Base-by-base conservation (phyloP, 2,329 filamentous ascomycete genomes). In the Diaporthe sp. region DNA sequence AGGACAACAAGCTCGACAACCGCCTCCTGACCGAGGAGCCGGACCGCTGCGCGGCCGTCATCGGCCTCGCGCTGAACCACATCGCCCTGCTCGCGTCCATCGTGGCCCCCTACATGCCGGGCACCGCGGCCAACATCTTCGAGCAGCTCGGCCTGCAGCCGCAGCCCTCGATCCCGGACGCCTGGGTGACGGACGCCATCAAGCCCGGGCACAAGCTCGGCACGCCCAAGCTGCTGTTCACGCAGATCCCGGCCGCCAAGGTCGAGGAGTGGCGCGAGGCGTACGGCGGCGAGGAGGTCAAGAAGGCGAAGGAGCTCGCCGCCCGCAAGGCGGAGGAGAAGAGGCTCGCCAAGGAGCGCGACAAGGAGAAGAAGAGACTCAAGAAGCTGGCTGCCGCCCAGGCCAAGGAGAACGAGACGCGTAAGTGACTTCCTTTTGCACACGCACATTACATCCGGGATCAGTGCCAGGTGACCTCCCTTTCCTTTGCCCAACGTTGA, bases 41-140 rank as follows among this genome's bases (percentile, higher is more conserved):
- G 0, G 88, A 87, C 68, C 88, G 88, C 49, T 90, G 88, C 76
- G 85, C 86, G 49, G 87, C 88, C 9, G 89, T 91, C n/a, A 88
- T 98, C 72, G 94, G 94, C 73, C 87, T 95, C n/a, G 94, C 93
- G 1, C 88, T 98, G 76, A 97, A 97, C 85, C 91, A 96, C 78
- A 92, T 96, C 72, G 92, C 96, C 81, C 92, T 98, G 44, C 89
- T 98, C 65, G 94, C 95, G 31, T 92, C 91, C 72, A 86, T 98
- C 58, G 90, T 96, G 74, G 91, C 92, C 71, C 96, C 96, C 0
- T 98, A 96, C 85, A 94, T 98, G 88, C 95, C 95, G 55, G 89
- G 89, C n/a, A 96, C 94, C 12, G 89, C 94, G 4, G 89, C 89
- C 76, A 91, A 91, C 44, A 98, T 98, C 79, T 90, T 95, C 78